Evolutionary conservation across 1,284 basidiomycete species (phyloP).

Genomic region (Gymnopus androsaceus): DNA sequence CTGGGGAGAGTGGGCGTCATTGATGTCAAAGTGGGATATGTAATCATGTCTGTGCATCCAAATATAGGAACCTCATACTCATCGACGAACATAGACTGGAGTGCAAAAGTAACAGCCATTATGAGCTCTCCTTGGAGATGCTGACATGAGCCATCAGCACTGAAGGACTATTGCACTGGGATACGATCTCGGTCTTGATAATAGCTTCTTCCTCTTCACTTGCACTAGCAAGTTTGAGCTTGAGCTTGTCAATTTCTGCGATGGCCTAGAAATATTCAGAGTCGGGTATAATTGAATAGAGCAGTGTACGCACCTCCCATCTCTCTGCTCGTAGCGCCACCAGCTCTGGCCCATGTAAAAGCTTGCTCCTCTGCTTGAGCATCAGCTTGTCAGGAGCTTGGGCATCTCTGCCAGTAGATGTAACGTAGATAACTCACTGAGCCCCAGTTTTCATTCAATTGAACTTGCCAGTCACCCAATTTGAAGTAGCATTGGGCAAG

Average conservation of each 20-base stretch:
- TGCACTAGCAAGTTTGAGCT: too few relatives aligned
- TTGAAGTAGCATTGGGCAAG: constrained; percentile 98
- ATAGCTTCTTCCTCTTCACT: too few relatives aligned
- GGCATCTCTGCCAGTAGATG: constrained; percentile 60
- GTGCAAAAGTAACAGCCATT: constrained; percentile 76
- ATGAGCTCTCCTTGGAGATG: constrained; percentile 73
- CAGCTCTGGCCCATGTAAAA: too few relatives aligned
- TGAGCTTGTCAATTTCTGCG: too few relatives aligned
- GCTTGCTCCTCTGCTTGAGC: too few relatives aligned
- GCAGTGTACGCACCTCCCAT: too few relatives aligned
- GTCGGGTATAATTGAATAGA: too few relatives aligned
- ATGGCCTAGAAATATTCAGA: too few relatives aligned
- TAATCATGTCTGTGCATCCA: constrained; percentile 94
- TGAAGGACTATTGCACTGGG: constrained; percentile 76
- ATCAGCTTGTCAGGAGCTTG: too few relatives aligned
- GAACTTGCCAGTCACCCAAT: constrained; percentile 94
- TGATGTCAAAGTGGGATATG: constrained; percentile 75
- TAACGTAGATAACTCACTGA: constrained; percentile 46
- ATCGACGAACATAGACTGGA: constrained; percentile 86
- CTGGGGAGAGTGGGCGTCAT: constrained; percentile 49
- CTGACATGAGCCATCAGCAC: constrained; percentile 56
- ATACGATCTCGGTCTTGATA: too few relatives aligned
- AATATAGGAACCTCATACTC: constrained; percentile 92
- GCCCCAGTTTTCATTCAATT: constrained; percentile 79
- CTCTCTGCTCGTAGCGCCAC: too few relatives aligned